Evolutionary conservation across 371 early-diverging fungal genomes (phyloP).

Genomic region (Zancudomyces culisetae): DNA sequence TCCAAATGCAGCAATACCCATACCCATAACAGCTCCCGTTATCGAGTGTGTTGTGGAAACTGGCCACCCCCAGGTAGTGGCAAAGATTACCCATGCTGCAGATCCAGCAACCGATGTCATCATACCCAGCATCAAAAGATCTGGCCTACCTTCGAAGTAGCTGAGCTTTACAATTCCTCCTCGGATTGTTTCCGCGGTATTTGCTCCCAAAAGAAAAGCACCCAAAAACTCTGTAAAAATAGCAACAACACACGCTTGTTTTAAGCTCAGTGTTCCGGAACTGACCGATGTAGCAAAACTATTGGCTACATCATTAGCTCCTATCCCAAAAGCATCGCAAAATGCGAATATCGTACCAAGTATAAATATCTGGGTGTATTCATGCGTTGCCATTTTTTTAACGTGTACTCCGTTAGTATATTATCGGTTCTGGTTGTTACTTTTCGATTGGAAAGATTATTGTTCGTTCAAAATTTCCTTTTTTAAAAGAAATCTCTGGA

Average conservation of each 20-base stretch:
- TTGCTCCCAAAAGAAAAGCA: conserved; percentile 58
- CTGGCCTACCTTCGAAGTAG: conserved; percentile 35
- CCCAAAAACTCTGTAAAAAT: conserved; percentile 71
- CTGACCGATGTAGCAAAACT: conserved; percentile 75
- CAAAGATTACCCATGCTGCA: conserved; percentile 52
- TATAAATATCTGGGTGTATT: conserved; percentile 58
- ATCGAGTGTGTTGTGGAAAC: conserved; percentile 51
- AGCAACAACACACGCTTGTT: conserved; percentile 56
- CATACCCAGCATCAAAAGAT: conserved; percentile 64
- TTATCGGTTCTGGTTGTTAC: too few relatives aligned
- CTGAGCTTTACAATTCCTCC: conserved; percentile 39
- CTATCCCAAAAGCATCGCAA: conserved; percentile 48
- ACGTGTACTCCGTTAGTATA: too few relatives aligned
- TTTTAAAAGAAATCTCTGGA: too few relatives aligned
- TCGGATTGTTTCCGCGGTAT: conserved; percentile 55
- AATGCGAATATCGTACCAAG: conserved; percentile 44
- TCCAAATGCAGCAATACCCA: conserved; percentile 58
- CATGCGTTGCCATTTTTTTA: conserved; percentile 33
- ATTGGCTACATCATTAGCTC: conserved; percentile 84
- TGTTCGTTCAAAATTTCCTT: too few relatives aligned
- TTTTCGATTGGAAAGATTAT: too few relatives aligned
- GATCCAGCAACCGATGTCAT: conserved; percentile 60
- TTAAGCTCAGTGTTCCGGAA: conserved; percentile 51
- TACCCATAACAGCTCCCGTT: conserved; percentile 62
- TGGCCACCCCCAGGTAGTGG: conserved; percentile 30